Conservation (phyloP, 2,329 filamentous ascomycete species). For the Sporothrix brasiliensis region DNA sequence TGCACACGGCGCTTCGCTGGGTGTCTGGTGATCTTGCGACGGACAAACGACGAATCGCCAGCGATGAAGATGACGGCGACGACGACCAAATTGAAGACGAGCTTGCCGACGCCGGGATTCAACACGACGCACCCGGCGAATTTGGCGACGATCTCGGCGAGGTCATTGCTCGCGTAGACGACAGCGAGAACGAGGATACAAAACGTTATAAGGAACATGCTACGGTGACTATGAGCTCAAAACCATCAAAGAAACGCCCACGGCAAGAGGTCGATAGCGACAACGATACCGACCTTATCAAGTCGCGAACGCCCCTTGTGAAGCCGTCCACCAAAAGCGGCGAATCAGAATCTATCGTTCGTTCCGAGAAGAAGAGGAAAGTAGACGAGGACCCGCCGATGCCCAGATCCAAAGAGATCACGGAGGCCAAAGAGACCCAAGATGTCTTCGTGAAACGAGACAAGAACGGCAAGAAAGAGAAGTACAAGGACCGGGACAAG, state of each 20-base stretch:
- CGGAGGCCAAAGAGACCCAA: background rate
- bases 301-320: background rate
- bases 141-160: slow-evolving; percentile 34
- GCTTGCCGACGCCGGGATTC: background rate
- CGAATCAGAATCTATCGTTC: background rate
- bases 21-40: slow-evolving; percentile 39
- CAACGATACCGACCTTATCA: background rate
- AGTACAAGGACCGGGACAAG: slow-evolving; percentile 27
- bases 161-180: slow-evolving; percentile 40
- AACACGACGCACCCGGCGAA: background rate
- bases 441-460: background rate
- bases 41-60: slow-evolving; percentile 1
- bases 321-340: background rate
- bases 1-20: slow-evolving; percentile 52
- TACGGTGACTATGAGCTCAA: too few relatives aligned
- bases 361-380: slow-evolving; percentile 26
- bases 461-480: slow-evolving; percentile 29
- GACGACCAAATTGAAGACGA: background rate
- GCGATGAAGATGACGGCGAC: background rate
- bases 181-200: slow-evolving; percentile 43
- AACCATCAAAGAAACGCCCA: slow-evolving; percentile 6
- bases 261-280: slow-evolving; percentile 4
- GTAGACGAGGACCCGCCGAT: background rate
- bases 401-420: background rate
- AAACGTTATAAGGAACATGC: background rate